Conservation (phyloP, 352 stramenopile species). For the Blastocystis sp. region DNA sequence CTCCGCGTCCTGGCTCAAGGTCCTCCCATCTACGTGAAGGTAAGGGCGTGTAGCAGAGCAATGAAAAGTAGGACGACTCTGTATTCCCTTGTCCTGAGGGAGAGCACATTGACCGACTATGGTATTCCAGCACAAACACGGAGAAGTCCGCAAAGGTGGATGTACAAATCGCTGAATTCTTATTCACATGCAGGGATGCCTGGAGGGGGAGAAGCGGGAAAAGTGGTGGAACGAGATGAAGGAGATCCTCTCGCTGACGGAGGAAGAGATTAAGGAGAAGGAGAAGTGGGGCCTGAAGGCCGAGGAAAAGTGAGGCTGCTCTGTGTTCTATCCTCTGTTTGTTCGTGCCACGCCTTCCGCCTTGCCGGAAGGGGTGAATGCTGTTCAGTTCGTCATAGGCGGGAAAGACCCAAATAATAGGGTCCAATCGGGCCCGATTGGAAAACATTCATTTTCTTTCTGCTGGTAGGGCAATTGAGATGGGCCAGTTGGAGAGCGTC, state of each 20-base stretch:
- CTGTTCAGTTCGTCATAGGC: too few species aligned
- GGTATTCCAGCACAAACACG: slow-evolving; percentile 44
- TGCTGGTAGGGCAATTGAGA: not conserved
- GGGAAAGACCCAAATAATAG: too few species aligned
- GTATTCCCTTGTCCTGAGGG: slow-evolving; percentile 41
- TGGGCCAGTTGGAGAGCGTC: slow-evolving; percentile 57
- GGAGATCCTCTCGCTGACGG: slow-evolving; percentile 53
- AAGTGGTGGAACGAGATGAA: slow-evolving; percentile 69
- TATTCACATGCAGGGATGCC: slow-evolving; percentile 18
- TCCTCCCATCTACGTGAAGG: slow-evolving; percentile 65
- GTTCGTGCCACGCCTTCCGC: not conserved
- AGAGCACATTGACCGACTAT: slow-evolving; percentile 52
- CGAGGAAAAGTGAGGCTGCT: not conserved
- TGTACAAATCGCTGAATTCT: not conserved
- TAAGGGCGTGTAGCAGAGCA: not conserved
- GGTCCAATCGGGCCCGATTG: too few species aligned
- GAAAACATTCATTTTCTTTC: too few species aligned
- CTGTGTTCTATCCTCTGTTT: not conserved
- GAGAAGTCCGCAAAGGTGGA: slow-evolving; percentile 57
- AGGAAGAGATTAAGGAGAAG: slow-evolving; percentile 50
- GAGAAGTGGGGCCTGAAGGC: slow-evolving; percentile 6
- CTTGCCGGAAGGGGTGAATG: too few species aligned
- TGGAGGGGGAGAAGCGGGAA: slow-evolving; percentile 55
- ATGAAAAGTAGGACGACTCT: slow-evolving; percentile 29
- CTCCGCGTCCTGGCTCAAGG: slow-evolving; percentile 44